Percentiles rank a stretch among this genome's conserved stretches.
Conservation (phyloP, 371 early-diverging fungal species). For the Chytridiales sp. region DNA sequence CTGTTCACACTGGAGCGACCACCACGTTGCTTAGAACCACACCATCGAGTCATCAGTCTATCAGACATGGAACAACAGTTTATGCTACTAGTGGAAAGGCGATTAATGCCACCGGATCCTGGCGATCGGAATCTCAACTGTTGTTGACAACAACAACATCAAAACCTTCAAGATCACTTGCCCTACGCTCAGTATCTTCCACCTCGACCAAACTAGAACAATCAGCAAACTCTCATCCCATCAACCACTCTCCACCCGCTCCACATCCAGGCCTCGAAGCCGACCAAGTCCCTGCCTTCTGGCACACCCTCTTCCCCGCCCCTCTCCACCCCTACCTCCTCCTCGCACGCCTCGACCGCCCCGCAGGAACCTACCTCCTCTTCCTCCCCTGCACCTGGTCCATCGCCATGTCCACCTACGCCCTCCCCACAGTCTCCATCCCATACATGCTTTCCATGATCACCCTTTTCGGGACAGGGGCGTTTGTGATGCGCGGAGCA, state of each 20-base stretch:
- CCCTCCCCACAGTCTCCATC: slow-evolving; percentile 24
- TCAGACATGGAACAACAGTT: too few relatives aligned
- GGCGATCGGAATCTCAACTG: too few relatives aligned
- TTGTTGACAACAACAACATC: too few relatives aligned
- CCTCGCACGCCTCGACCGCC: slow-evolving; percentile 83
- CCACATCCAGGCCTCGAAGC: not conserved
- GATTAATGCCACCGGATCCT: too few relatives aligned
- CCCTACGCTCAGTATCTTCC: too few relatives aligned
- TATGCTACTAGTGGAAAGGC: too few relatives aligned
- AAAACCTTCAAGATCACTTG: too few relatives aligned
- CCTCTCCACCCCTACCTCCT: slow-evolving; percentile 34
- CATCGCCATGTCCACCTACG: slow-evolving; percentile 76
- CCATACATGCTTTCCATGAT: slow-evolving; percentile 62
- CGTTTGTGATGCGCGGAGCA: slow-evolving; percentile 93
- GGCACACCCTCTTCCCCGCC: not conserved
- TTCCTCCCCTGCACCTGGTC: slow-evolving; percentile 80
- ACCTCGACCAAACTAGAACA: too few relatives aligned
- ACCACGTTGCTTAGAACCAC: too few relatives aligned
- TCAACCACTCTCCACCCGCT: not conserved
- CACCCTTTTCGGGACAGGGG: slow-evolving; percentile 84
- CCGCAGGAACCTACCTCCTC: slow-evolving; percentile 89
- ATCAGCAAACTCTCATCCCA: too few relatives aligned
- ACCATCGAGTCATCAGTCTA: too few relatives aligned
- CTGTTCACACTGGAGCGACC: too few relatives aligned
- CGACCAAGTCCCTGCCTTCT: slow-evolving; percentile 11